Evolutionary conservation across 768 basidiomycete genomes (phyloP).

Genomic region (Phanerochaete carnosa): DNA sequence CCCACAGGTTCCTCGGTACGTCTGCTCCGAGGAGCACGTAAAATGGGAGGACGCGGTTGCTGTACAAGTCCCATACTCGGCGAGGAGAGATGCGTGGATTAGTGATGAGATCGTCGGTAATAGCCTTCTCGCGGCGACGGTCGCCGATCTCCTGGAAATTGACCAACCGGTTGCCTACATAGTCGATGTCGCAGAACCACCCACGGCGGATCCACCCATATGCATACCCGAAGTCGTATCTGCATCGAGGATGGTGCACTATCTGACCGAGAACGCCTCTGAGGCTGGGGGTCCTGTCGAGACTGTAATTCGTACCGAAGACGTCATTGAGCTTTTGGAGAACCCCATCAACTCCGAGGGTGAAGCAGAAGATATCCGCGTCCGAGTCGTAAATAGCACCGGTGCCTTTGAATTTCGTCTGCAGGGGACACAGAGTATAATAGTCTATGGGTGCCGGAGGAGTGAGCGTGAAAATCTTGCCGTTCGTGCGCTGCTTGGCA

Average conservation of each 20-base stretch:
- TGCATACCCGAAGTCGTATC: neutral
- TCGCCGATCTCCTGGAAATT: neutral
- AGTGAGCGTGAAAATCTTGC: too few species aligned
- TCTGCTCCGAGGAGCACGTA: neutral
- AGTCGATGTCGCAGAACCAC: neutral
- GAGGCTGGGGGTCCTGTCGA: neutral
- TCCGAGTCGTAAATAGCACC: neutral
- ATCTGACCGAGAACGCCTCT: too few species aligned
- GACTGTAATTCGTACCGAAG: neutral
- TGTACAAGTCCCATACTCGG: slow-evolving; percentile 1
- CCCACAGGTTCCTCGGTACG: neutral
- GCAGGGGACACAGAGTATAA: too few species aligned
- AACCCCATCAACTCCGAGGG: neutral
- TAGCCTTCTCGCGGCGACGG: neutral
- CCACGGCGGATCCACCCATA: neutral
- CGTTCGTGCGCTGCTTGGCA: too few species aligned
- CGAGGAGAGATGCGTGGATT: neutral
- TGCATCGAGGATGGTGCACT: neutral
- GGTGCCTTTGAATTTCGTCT: neutral
- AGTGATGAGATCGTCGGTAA: neutral
- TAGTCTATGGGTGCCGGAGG: too few species aligned
- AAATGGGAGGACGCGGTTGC: neutral
- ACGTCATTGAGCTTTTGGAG: neutral
- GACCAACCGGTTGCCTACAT: neutral
- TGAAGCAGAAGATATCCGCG: neutral